phyloP scores from a whole-genome alignment of 768 basidiomycete genomes.

The Multifurca ochricompacta region DNA sequence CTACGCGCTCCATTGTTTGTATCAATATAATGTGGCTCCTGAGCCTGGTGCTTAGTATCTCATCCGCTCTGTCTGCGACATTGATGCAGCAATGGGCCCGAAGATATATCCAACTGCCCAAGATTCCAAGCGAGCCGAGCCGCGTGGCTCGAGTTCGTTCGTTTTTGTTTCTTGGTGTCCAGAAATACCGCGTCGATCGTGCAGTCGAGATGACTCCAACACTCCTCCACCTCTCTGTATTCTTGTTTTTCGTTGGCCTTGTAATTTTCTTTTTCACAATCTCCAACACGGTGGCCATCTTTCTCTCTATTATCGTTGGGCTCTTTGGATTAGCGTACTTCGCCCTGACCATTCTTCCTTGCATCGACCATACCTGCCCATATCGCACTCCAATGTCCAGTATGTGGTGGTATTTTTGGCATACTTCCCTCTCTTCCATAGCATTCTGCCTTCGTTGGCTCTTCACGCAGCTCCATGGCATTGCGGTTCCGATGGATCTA shows the following conservation, averaged over 20 bases:
- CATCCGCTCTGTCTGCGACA: slow-evolving; percentile 11
- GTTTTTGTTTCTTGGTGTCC: slow-evolving; percentile 10
- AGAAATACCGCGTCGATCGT: not conserved
- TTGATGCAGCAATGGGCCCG: slow-evolving; percentile 14
- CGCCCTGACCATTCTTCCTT: slow-evolving; percentile 1
- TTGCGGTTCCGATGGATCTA: too few relatives aligned
- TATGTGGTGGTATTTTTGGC: not conserved
- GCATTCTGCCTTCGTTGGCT: not conserved
- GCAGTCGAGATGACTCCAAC: slow-evolving; percentile 4
- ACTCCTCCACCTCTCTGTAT: slow-evolving; percentile 13
- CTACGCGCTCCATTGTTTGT: not conserved
- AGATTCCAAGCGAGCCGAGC: not conserved
- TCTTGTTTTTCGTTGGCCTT: slow-evolving; percentile 16
- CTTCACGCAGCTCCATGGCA: too few relatives aligned
- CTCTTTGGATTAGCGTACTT: slow-evolving; percentile 1
- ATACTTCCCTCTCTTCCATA: not conserved
- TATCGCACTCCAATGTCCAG: slow-evolving; percentile 13
- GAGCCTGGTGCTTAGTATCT: slow-evolving; percentile 11
- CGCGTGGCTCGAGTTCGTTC: slow-evolving; percentile 8
- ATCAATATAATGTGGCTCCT: slow-evolving; percentile 13
- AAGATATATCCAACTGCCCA: slow-evolving; percentile 2
- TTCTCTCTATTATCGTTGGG: not conserved
- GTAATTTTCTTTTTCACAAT: slow-evolving; percentile 2
- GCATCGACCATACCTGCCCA: not conserved
- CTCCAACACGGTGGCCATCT: not conserved